Percentiles rank a stretch among this genome's conserved stretches.
phyloP scores from a whole-genome alignment of 23 red algal species.

The Chondrus crispus region DNA sequence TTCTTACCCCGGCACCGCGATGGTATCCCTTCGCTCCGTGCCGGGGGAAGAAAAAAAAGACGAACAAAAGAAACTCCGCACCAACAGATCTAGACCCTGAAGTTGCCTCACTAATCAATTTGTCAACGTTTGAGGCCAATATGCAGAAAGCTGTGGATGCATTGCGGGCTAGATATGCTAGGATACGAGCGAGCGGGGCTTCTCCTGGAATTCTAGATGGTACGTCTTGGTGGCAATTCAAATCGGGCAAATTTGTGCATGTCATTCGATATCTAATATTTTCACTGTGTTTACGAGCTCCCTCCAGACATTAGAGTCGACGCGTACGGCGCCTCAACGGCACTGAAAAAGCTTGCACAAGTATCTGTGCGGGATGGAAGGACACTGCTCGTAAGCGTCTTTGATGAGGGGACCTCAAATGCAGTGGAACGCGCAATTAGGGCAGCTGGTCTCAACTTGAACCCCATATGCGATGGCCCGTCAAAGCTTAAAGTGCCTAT shows the following conservation, averaged over 20 bases:
- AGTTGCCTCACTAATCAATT: not conserved
- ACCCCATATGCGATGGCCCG: slow-evolving; percentile 39
- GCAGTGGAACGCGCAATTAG: slow-evolving; percentile 78
- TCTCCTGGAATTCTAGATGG: slow-evolving; percentile 81
- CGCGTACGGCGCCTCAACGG: slow-evolving; percentile 63
- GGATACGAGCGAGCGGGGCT: slow-evolving; percentile 64
- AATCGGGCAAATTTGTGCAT: no score
- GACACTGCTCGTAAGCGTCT: slow-evolving; percentile 62
- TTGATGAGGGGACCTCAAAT: slow-evolving; percentile 48
- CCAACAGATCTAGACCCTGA: not conserved
- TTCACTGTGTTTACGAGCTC: not conserved
- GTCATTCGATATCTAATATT: not conserved
- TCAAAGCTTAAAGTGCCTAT: slow-evolving; percentile 30
- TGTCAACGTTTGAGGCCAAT: slow-evolving; percentile 14
- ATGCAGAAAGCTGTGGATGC: slow-evolving; percentile 56
- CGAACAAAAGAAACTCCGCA: not conserved
- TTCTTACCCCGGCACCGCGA: not conserved
- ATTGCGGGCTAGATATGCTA: slow-evolving; percentile 33
- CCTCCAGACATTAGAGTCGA: slow-evolving; percentile 50
- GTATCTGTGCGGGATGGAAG: slow-evolving; percentile 74
- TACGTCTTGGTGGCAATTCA: not conserved
- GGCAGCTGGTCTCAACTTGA: slow-evolving; percentile 75
- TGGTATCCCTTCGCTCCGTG: not conserved
- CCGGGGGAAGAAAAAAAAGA: slow-evolving; percentile 34
- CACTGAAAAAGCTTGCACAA: slow-evolving; percentile 71